phyloP scores from a whole-genome alignment of 768 basidiomycete genomes.

The Boletus reticuloceps region DNA sequence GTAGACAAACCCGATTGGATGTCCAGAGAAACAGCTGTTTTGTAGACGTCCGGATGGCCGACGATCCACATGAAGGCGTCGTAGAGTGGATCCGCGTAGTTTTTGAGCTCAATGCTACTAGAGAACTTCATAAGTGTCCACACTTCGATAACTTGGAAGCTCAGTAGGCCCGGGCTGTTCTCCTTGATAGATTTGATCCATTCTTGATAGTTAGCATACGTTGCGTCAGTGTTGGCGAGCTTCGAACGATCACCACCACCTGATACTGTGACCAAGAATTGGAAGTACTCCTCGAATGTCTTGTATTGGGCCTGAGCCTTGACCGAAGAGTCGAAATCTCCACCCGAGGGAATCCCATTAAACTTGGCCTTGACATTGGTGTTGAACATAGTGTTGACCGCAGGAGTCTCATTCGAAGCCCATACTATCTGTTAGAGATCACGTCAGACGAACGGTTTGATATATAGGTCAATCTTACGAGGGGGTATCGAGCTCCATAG shows the following conservation, averaged over 20 bases:
- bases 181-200: neutral
- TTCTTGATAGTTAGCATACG: neutral
- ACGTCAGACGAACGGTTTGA: neutral
- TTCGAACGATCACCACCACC: neutral
- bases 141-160: neutral
- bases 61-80: neutral
- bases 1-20: neutral
- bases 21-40: neutral
- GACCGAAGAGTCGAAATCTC: neutral
- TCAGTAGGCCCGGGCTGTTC: neutral
- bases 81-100: neutral
- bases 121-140: neutral
- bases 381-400: neutral
- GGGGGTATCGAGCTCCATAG: neutral
- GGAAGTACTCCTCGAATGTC: neutral
- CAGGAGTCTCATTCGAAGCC: neutral
- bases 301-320: neutral
- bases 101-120: neutral
- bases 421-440: neutral
- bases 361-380: neutral
- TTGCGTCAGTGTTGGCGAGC: neutral
- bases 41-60: neutral
- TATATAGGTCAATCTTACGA: neutral
- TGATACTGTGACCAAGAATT: neutral
- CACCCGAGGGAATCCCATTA: neutral